Base-by-base conservation (phyloP, 2,329 filamentous ascomycete genomes). In the Ophiostoma australiae region DNA sequence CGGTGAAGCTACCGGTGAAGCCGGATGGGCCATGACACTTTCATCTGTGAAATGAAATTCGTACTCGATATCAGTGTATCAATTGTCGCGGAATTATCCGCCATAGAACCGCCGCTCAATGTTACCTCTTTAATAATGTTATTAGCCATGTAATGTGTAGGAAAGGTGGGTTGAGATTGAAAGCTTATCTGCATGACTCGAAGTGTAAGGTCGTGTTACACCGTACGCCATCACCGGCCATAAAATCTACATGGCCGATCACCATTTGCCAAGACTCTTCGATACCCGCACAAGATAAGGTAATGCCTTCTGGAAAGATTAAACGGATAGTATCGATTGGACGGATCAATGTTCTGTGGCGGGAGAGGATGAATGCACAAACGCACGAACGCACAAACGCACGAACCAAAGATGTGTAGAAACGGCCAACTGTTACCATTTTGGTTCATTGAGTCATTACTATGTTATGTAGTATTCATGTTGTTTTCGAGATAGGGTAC, bases 161-260 rank as follows among this genome's bases (percentile, higher is more conserved):
- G 17, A 52, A 52, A 8, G 48, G 20, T 7, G n/a, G n/a, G 2
- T 52, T 8, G 2, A n/a, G 7, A 6, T n/a, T 52, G 7, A 6
- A 52, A 20, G 17, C 48, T 52, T 52, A 52, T 52, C 48, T 52
- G 48, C 48, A 52, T 52, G 48, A 52, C 48, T 52, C 48, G 48
- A 52, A 52, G 17, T 52, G 7, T 52, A 52, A 52, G 2, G 20
- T n/a, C n/a, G 17, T 52, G 17, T 7, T 52, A 23, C 3, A 31
- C 27, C 27, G 27, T 52, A 52, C 48, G 48, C n/a, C 48, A 52
- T 52, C 44, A 15, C 7, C 1, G 17, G 5, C 5, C n/a, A 52
- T 23, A 41, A 3, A 41, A 8, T 52, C 48, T 52, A 52, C 17
- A 52, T n/a, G 17, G 48, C 17, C 48, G 48, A 52, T 52, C 48